phyloP scores from a whole-genome alignment of 257 asterid species.

The Penstemon newberryi region DNA sequence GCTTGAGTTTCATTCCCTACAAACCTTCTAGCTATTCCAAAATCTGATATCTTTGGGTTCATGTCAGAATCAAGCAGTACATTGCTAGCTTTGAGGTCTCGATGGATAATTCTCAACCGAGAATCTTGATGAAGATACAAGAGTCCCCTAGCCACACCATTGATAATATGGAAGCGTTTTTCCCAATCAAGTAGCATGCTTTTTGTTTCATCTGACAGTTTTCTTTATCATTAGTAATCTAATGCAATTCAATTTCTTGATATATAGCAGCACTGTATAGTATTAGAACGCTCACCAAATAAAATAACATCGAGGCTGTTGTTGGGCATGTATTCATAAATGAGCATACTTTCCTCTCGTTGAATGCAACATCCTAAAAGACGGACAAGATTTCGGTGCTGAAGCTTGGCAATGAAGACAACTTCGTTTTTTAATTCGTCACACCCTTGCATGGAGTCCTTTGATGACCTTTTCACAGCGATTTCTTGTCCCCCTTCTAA shows the following conservation, averaged over 20 bases:
- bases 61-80: slow-evolving; percentile 1
- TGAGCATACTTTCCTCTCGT: slow-evolving; percentile 15
- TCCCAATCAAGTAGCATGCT: not conserved
- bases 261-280: too few relatives aligned
- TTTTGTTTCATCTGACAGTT: not conserved
- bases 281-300: slow-evolving; percentile 16
- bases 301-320: slow-evolving; percentile 18
- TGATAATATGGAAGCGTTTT: not conserved
- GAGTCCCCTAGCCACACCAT: slow-evolving; percentile 12
- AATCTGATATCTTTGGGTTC: slow-evolving; percentile 8
- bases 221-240: not conserved
- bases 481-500: slow-evolving; percentile 28
- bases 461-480: slow-evolving; percentile 31
- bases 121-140: not conserved
- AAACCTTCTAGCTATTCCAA: slow-evolving; percentile 1
- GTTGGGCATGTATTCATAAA: slow-evolving; percentile 23
- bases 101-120: too few relatives aligned
- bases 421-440: slow-evolving; percentile 26
- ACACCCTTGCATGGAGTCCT: slow-evolving; percentile 12
- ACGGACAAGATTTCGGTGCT: slow-evolving; percentile 25
- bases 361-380: slow-evolving; percentile 22
- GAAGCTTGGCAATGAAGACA: slow-evolving; percentile 20
- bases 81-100: slow-evolving; percentile 3
- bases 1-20: not conserved
- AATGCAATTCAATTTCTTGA: not conserved